Evolutionary conservation across 805 yeast genomes (phyloP).

Genomic region (Saturnispora mendoncae): DNA sequence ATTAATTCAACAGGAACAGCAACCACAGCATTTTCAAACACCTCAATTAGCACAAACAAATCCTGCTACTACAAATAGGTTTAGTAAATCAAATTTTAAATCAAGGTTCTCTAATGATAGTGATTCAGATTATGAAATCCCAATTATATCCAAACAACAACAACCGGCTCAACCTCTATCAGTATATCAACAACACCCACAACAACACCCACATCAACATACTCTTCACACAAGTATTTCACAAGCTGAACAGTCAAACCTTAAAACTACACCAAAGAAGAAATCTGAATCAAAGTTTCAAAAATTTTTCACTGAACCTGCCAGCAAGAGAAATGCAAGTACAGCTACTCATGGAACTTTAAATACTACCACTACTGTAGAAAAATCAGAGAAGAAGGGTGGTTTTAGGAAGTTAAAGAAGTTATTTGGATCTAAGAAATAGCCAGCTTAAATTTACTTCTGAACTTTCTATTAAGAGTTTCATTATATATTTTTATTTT

Average conservation of each 20-base stretch:
- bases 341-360: conserved; percentile 12
- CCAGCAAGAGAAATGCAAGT: conserved; percentile 11
- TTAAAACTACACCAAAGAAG: background rate
- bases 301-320: conserved; percentile 15
- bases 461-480: too few relatives aligned
- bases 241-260: background rate
- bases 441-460: background rate
- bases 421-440: conserved; percentile 24
- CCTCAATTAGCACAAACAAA: conserved; percentile 20
- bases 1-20: background rate
- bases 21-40: conserved; percentile 29
- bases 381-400: conserved; percentile 23
- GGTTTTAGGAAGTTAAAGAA: conserved; percentile 29
- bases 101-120: conserved; percentile 53
- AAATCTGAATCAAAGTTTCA: conserved; percentile 12
- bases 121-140: conserved; percentile 45
- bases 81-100: conserved; percentile 7
- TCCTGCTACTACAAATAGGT: background rate
- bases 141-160: conserved; percentile 10
- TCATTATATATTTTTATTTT: too few relatives aligned
- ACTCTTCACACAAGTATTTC: background rate
- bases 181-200: background rate
- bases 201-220: background rate
- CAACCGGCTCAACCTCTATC: background rate
- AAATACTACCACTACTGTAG: conserved; percentile 22